Evolutionary conservation across 768 basidiomycete genomes (phyloP), one percentile per base, ranked within the genome.

Genomic region (Mycena sanguinolenta): DNA sequence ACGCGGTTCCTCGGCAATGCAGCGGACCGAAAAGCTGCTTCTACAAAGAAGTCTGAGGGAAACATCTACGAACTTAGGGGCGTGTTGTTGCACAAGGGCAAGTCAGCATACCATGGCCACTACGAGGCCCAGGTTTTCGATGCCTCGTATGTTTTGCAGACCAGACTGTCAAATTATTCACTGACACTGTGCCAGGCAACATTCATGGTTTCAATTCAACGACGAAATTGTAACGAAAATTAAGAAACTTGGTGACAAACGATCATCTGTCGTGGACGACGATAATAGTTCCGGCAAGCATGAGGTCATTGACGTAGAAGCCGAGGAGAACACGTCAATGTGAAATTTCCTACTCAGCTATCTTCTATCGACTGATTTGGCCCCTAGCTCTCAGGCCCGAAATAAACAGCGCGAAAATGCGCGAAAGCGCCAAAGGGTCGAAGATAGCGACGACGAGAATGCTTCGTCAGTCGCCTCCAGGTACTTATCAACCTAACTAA

Each of bases 91-190:
- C 97, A 99, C 82, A 95, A 95, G 76, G 97, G 97, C 6, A 75
- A 88, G n/a, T 96, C 94, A 78, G 97, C 97, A 36, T 94, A 98
- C 82, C 91, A 93, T 73, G 95, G 95, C 5, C 94, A 96, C 77
- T 96, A 96, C 76, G 93, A 94, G 78, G 94, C 93, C 17, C 93
- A 95, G 76, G 93, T 95, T 23, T 90, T 90, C 74, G 94, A 96
- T 77, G 81, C 82, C 25, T 80, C 82, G 94, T 96, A 75, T 64
- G 90, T 82, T 54, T 30, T 78, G 50, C 23, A 71, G 54, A 39
- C 27, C 36, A 44, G 14, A 55, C 39, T 57, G 30, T 17, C 12
- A 14, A 57, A 4, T 23, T n/a, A 58, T 38, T 58, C 65, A 17
- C 67, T 76, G 50, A 76, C 52, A 23, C 52, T 59, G 46, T 58